Evolutionary conservation across 1,284 basidiomycete genomes (phyloP).

Genomic region (Exobasidium rhododendri): DNA sequence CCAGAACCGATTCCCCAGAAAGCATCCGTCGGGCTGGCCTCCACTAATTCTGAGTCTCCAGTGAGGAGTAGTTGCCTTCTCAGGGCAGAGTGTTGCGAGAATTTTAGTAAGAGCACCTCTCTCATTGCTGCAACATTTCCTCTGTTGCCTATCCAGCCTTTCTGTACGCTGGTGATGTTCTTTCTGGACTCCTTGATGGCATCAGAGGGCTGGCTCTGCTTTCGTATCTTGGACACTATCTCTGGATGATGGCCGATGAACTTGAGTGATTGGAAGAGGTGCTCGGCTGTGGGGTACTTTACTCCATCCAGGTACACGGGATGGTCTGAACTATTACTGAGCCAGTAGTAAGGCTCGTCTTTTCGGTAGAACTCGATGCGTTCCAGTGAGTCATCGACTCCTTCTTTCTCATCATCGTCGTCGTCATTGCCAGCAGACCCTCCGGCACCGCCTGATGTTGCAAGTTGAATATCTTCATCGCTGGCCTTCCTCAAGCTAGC

Average conservation of each 20-base stretch:
- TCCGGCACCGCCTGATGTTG: not conserved
- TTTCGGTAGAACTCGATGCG: conserved; percentile 26
- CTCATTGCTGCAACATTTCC: conserved; percentile 39
- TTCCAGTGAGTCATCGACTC: not conserved
- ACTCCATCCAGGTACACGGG: conserved; percentile 28
- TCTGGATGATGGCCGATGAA: conserved; percentile 34
- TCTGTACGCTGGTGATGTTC: conserved; percentile 22
- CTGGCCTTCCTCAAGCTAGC: not conserved
- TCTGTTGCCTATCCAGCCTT: conserved; percentile 37
- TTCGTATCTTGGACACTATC: conserved; percentile 37
- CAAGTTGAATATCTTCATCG: not conserved
- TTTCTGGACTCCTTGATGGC: conserved; percentile 33
- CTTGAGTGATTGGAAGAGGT: conserved; percentile 41
- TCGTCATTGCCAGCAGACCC: not conserved
- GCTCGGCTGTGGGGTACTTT: conserved; percentile 38
- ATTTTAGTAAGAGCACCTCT: conserved; percentile 37
- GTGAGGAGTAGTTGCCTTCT: conserved; percentile 29
- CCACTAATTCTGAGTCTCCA: conserved; percentile 29
- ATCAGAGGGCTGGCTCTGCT: conserved; percentile 27
- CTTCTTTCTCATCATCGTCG: not conserved
- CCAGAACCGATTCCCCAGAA: conserved; percentile 33
- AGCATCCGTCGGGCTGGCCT: conserved; percentile 36
- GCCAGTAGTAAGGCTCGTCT: conserved; percentile 34
- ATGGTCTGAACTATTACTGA: conserved; percentile 31
- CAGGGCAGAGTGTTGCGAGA: conserved; percentile 28